Percentiles rank a stretch among this genome's conserved stretches.
phyloP scores from a whole-genome alignment of 129 eudicot genomes.

The Pulicaria dysenterica region DNA sequence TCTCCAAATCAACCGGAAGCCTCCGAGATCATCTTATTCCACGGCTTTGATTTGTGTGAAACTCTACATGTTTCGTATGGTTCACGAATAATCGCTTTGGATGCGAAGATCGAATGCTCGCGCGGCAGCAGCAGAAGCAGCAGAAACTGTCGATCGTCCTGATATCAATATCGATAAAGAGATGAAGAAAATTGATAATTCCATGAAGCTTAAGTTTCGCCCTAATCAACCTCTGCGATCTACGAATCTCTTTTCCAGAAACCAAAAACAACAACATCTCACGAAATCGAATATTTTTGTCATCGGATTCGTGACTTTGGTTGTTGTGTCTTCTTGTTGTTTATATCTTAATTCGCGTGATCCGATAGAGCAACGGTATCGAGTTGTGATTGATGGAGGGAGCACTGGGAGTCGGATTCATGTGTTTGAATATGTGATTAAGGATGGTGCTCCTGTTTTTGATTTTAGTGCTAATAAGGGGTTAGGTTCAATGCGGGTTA shows the following conservation, averaged over 20 bases:
- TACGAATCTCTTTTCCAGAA: constrained; percentile 51
- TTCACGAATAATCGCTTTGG: constrained; percentile 40
- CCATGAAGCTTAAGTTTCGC: constrained; percentile 54
- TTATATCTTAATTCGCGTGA: constrained; percentile 25
- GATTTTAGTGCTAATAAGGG: constrained; percentile 66
- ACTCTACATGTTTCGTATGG: constrained; percentile 42
- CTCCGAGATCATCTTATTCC: constrained; percentile 21
- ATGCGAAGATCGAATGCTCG: constrained; percentile 94
- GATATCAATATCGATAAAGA: not conserved
- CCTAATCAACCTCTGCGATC: constrained; percentile 46
- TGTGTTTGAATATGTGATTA: constrained; percentile 60
- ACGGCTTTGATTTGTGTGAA: constrained; percentile 18
- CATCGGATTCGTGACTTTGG: constrained; percentile 31
- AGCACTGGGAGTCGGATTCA: constrained; percentile 88
- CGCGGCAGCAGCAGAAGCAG: constrained; percentile 22
- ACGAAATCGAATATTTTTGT: constrained; percentile 34
- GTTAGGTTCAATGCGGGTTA: constrained; percentile 70
- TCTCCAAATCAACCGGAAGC: constrained; percentile 26
- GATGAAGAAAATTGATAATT: constrained; percentile 47
- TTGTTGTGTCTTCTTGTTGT: constrained; percentile 38
- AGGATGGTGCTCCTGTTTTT: constrained; percentile 46
- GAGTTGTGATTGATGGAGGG: constrained; percentile 86
- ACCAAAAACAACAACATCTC: constrained; percentile 17
- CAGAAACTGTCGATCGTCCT: constrained; percentile 28
- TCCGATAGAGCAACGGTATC: constrained; percentile 20